Percentiles rank a stretch among this genome's conserved stretches.
Evolutionary conservation across 345 rosid genomes (phyloP).

Genomic region (Rubroshorea leprosula): DNA sequence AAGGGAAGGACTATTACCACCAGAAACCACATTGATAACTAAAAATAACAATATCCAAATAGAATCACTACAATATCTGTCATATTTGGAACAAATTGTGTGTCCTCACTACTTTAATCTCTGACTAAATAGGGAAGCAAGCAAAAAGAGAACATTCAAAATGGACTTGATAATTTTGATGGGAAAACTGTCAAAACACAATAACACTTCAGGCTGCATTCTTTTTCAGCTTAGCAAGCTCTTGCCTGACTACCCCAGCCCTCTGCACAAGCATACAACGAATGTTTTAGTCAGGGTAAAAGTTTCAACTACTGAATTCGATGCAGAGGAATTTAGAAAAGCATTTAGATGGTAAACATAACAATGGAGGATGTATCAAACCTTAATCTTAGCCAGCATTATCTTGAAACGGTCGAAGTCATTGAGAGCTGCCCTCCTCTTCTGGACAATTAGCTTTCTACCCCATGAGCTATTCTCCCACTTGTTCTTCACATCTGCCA

Average conservation of each 20-base stretch:
- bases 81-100: not conserved
- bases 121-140: constrained; percentile 3
- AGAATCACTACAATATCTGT: constrained; percentile 14
- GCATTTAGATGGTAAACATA: too few species aligned
- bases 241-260: constrained; percentile 54
- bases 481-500: constrained; percentile 67
- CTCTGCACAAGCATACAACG: constrained; percentile 30
- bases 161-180: constrained; percentile 9
- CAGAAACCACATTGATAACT: not conserved
- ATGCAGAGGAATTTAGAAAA: not conserved
- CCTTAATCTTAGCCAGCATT: constrained; percentile 94
- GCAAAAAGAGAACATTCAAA: constrained; percentile 4
- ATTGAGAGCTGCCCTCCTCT: constrained; percentile 66
- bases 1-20: too few species aligned
- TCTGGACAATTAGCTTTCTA: constrained; percentile 70
- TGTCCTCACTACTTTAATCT: constrained; percentile 9
- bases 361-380: constrained; percentile 6
- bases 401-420: constrained; percentile 83
- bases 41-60: not conserved
- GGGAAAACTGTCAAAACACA: constrained; percentile 18
- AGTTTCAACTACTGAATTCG: not conserved
- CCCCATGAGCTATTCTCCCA: constrained; percentile 96
- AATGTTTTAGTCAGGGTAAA: not conserved
- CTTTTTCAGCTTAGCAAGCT: constrained; percentile 59
- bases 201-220: constrained; percentile 18